A percentile compares a stretch with the other conserved stretches of the same genome.
Conservation (phyloP, 2,329 filamentous ascomycete species). For the Penicillium sp. region DNA sequence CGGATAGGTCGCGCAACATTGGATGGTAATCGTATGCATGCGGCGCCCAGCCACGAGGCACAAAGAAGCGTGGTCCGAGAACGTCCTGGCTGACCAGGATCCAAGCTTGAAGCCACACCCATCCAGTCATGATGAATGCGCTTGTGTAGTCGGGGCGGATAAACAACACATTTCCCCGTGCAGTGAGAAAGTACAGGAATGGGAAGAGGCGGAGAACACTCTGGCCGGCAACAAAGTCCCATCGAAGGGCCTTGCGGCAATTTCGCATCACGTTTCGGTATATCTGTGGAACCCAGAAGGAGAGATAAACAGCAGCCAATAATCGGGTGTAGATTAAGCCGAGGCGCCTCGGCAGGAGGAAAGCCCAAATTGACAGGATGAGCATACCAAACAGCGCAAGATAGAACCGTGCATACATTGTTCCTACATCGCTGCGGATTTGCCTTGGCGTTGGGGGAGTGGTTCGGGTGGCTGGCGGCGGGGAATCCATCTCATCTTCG, state of each 20-base stretch:
- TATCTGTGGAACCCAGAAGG: constrained; percentile 91
- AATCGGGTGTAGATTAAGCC: constrained; percentile 58
- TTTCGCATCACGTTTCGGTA: constrained; percentile 86
- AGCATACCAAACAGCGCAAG: constrained; percentile 57
- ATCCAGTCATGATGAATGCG: constrained; percentile 65
- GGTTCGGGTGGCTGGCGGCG: constrained; percentile 32
- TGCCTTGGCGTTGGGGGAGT: constrained; percentile 35
- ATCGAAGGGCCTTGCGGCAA: constrained; percentile 84
- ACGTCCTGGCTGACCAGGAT: constrained; percentile 77
- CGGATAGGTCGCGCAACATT: constrained; percentile 59
- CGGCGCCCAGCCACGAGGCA: constrained; percentile 66
- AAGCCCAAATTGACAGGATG: constrained; percentile 59
- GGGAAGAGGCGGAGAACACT: constrained; percentile 75
- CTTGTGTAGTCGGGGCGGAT: constrained; percentile 65
- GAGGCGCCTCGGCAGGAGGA: constrained; percentile 54
- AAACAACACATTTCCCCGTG: constrained; percentile 76
- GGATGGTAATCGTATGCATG: constrained; percentile 89
- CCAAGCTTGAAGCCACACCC: constrained; percentile 85
- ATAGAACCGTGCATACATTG: constrained; percentile 62
- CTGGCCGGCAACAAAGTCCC: constrained; percentile 86
- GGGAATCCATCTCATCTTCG: constrained; percentile 35
- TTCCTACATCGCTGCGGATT: constrained; percentile 51
- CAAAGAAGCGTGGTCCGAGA: constrained; percentile 81
- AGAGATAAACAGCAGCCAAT: constrained; percentile 73
- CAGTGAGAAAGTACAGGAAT: constrained; percentile 80